Evolutionary conservation across 805 yeast genomes (phyloP).

Genomic region (Wickerhamomyces bisporus): DNA sequence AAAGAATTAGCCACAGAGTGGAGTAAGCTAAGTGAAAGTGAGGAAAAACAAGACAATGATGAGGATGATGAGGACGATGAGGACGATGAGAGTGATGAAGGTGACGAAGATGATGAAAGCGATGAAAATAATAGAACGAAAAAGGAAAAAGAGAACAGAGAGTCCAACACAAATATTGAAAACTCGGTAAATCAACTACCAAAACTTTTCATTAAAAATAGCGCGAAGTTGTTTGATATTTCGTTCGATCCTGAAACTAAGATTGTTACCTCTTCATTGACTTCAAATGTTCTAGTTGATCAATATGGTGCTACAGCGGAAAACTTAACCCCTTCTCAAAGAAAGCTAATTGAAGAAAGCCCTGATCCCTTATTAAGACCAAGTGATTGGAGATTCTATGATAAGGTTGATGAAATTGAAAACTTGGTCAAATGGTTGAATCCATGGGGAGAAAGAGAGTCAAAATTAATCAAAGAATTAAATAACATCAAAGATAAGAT

Average conservation of each 20-base stretch:
- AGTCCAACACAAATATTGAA: too few species aligned
- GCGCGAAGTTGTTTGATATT: constrained; percentile 18
- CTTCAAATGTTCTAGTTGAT: constrained; percentile 32
- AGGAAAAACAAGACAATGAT: background rate
- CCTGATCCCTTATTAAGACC: constrained; percentile 11
- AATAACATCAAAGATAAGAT: constrained; percentile 47
- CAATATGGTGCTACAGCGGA: constrained; percentile 30
- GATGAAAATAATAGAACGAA: constrained; percentile 14
- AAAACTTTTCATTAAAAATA: constrained; percentile 20
- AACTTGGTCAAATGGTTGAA: constrained; percentile 60
- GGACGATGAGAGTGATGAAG: constrained; percentile 21
- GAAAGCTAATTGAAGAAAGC: constrained; percentile 62
- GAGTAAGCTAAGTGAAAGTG: constrained; percentile 13
- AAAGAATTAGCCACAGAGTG: constrained; percentile 25
- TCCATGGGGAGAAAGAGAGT: constrained; percentile 71
- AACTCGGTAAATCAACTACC: constrained; percentile 8
- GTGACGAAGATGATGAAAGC: constrained; percentile 14
- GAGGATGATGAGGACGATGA: constrained; percentile 20
- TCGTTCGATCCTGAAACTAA: constrained; percentile 39
- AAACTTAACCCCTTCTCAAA: constrained; percentile 30
- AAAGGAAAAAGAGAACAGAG: constrained; percentile 17
- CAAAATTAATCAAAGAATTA: constrained; percentile 58
- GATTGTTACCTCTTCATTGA: constrained; percentile 46
- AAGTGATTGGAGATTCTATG: constrained; percentile 68
- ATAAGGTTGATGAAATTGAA: constrained; percentile 52